Base-by-base conservation (phyloP, 177 flowering plant genomes). In the Vitis hybrid region DNA sequence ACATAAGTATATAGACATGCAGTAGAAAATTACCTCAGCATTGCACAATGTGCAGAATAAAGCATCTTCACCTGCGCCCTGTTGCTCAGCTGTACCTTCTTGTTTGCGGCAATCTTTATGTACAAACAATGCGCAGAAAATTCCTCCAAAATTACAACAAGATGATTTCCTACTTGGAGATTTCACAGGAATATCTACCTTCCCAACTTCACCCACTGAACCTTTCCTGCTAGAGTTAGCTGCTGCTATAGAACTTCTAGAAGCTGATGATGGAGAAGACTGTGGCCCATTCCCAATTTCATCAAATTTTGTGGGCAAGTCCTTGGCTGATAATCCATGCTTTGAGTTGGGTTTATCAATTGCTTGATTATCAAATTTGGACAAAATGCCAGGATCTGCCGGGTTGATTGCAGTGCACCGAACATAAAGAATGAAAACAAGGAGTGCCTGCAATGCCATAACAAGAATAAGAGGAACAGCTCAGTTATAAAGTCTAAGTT, bases 41-140 rank as follows among this genome's bases (percentile, higher is more conserved):
- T 94, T 86, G 82, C 99, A 96, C 76, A 94, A 78, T 62, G 98
- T 96, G 82, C 99, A 96, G 80, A 87, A 96, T 78, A 96, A 77
- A 26, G 97, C 97, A 66, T 93, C 97, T 73, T 89, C 97, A 59
- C 75, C 80, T 45, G 72, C 60, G 18, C 87, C 84, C 62, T 81
- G 84, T 62, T 80, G 84, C 39, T 84, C 89, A 66, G 77, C 82
- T 12, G 74, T 10, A 9, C 55, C 87, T 19, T 83, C 87, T 70
- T 75, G 76, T 65, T 78, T 87, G 53, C 89, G 82, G 78, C 98
- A 96, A 78, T 96, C 99, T 78, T 90, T 94, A 70, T 82, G 76
- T 33, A 89, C 93, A 86, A 86, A 89, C 65, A 90, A 53, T 26
- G 83, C 93, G 78, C 99, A 93, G 57, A 88, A 78, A 31, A 95